Base-by-base conservation (phyloP, 2,329 filamentous ascomycete species). In the Chrysoporthe cubensis region DNA sequence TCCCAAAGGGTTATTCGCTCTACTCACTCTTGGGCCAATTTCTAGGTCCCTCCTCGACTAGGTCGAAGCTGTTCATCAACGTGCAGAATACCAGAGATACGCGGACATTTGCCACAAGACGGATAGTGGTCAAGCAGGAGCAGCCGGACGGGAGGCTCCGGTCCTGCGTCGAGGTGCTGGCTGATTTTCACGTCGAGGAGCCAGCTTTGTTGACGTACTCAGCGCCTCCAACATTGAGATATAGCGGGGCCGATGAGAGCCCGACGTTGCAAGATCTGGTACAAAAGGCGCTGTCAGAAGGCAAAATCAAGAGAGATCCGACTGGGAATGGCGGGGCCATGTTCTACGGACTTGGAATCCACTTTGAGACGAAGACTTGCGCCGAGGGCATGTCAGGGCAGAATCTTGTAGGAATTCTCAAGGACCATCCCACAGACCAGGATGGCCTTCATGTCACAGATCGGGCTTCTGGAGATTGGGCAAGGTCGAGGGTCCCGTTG, bases 21-120 rank as follows among this genome's bases (percentile, higher is more conserved):
- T 85, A 85, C 71, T 83, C 82, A 0, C 71, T 82, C 0, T 71
- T 81, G 0, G 84, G 84, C 0, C 77, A 83, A 66, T 86, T 80
- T 61, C 78, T 83, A 0, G 81, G 83, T 2, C 83, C 84, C 1
- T 79, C 82, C 2, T 74, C 77, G 21, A 81, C 75, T 0, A 78
- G 81, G 37, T 74, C 77, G 26, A 78, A 77, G 18, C 69, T 85
- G 1, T 71, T 72, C 46, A 79, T 78, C 62, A 76, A 70, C 3
- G 80, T 83, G 1, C 73, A 75, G 21, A 71, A 70, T 18, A 76
- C 79, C 1, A 77, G 84, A 14, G 78, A 81, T 61, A 85, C 84
- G 1, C 76, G 80, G 16, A 81, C 81, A 0, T 86, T 86, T 65
- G 79, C 80, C 2, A 85, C 83, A 0, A 76, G 82, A 2, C 75